Conservation (phyloP, 2,329 filamentous ascomycete genomes). For the Aspergillus luchuensis region DNA sequence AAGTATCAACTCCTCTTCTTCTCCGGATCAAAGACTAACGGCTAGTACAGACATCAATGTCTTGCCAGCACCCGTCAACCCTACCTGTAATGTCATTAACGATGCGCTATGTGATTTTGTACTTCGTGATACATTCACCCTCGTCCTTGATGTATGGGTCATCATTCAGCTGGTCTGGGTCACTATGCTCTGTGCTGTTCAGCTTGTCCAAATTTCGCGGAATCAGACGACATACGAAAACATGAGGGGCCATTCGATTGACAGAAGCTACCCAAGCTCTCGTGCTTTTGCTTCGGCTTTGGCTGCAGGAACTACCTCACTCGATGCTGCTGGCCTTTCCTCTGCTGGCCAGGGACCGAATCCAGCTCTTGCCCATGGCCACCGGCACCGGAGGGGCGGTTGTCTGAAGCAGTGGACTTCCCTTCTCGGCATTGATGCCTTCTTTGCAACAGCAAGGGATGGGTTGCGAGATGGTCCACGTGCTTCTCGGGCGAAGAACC, state of each 20-base stretch:
- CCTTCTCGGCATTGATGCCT: conserved; percentile 87
- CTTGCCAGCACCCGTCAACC: conserved; percentile 53
- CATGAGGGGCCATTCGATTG: conserved; percentile 77
- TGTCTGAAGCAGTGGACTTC: conserved; percentile 79
- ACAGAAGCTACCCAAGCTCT: conserved; percentile 53
- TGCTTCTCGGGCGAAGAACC: conserved; percentile 66
- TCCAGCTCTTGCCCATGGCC: conserved; percentile 51
- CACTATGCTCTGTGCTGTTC: conserved; percentile 92
- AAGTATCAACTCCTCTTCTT: conserved; percentile 37
- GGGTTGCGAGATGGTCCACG: conserved; percentile 58
- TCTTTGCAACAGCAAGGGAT: conserved; percentile 84
- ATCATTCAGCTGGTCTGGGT: conserved; percentile 90
- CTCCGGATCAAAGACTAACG: conserved; percentile 1
- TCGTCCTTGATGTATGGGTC: conserved; percentile 77
- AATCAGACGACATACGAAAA: conserved; percentile 97
- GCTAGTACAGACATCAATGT: conserved; percentile 61
- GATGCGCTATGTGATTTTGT: conserved; percentile 72
- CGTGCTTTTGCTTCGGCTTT: conserved; percentile 67
- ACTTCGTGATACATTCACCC: conserved; percentile 79
- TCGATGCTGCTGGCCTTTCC: conserved; percentile 71
- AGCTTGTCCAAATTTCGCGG: conserved; percentile 86
- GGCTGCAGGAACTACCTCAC: conserved; percentile 66
- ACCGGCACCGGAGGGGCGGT: conserved; percentile 56
- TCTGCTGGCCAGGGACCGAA: conserved; percentile 66
- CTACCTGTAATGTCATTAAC: conserved; percentile 73